Percentiles rank a stretch among this genome's conserved stretches.
phyloP scores from a whole-genome alignment of 345 rosid species.

The Brassica nigra region DNA sequence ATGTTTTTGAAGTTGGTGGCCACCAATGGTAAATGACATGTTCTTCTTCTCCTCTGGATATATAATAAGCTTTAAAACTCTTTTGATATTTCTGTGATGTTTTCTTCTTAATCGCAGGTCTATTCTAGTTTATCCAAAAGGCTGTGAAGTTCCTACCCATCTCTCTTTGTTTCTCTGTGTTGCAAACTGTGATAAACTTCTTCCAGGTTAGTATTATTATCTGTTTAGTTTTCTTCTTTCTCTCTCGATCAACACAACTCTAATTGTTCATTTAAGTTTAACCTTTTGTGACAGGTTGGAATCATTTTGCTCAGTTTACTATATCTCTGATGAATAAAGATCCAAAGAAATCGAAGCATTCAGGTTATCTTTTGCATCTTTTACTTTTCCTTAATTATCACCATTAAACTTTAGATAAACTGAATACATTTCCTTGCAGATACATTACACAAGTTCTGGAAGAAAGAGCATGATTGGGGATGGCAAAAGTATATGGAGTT shows the following conservation, averaged over 20 bases:
- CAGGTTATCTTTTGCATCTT: slow-evolving; percentile 54
- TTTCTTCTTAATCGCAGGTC: background rate
- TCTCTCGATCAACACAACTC: background rate
- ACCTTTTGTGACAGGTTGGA: slow-evolving; percentile 66
- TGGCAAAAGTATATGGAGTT: background rate
- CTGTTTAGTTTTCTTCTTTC: background rate
- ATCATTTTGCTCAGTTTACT: slow-evolving; percentile 93
- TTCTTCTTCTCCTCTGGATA: background rate
- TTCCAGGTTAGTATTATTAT: background rate
- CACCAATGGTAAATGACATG: background rate
- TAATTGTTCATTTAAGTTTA: background rate
- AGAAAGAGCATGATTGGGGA: background rate
- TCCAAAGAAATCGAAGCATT: slow-evolving; percentile 76
- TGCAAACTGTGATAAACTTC: background rate
- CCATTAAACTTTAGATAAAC: no score
- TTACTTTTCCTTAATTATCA: background rate
- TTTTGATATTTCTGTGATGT: background rate
- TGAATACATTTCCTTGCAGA: background rate
- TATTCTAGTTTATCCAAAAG: background rate
- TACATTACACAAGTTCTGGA: background rate
- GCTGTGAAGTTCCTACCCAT: background rate
- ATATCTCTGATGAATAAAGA: slow-evolving; percentile 85
- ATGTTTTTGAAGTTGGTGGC: background rate
- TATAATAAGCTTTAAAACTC: background rate
- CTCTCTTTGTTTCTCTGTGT: background rate